Conservation (phyloP, 1,284 basidiomycete species). For the Ustilago shanxiensis region DNA sequence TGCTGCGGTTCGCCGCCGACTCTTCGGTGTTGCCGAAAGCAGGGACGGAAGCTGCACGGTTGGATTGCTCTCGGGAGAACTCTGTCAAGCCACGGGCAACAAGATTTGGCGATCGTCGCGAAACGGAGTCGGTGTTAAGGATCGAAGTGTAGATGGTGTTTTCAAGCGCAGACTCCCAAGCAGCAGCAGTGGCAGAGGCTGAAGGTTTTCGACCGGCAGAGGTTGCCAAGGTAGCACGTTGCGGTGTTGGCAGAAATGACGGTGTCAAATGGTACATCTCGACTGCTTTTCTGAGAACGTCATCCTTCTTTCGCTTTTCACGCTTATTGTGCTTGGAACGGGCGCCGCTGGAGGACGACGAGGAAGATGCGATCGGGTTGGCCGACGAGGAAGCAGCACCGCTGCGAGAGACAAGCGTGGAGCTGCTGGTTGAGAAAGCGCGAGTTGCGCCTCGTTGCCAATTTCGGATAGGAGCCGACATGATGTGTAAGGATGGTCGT, state of each 20-base stretch:
- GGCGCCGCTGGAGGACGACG: slow-evolving; percentile 20
- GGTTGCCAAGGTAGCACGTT: slow-evolving; percentile 16
- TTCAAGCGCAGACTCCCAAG: slow-evolving; percentile 43
- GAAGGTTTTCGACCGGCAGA: slow-evolving; percentile 11
- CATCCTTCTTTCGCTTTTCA: slow-evolving; percentile 47
- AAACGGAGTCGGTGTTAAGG: slow-evolving; percentile 44
- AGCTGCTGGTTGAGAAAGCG: slow-evolving; percentile 32
- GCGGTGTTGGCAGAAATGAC: slow-evolving; percentile 60
- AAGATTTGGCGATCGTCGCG: slow-evolving; percentile 40
- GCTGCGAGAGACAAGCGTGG: slow-evolving; percentile 13
- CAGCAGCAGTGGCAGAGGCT: slow-evolving; percentile 4
- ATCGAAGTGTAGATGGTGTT: slow-evolving; percentile 50
- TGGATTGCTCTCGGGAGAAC: slow-evolving; percentile 39
- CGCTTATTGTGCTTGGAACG: slow-evolving; percentile 30
- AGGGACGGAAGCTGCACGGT: slow-evolving; percentile 39
- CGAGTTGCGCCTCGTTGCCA: slow-evolving; percentile 32
- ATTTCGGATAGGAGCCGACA: slow-evolving; percentile 49
- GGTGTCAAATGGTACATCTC: slow-evolving; percentile 66
- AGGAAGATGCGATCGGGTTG: slow-evolving; percentile 34
- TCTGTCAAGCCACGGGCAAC: slow-evolving; percentile 38
- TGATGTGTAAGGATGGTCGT: slow-evolving; percentile 2
- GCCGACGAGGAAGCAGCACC: slow-evolving; percentile 28
- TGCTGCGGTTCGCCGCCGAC: slow-evolving; percentile 18
- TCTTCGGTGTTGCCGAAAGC: slow-evolving; percentile 46
- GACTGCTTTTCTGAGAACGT: slow-evolving; percentile 60